A percentile compares a stretch with the other conserved stretches of the same genome.
Conservation (phyloP, 164 flowering plant species). For the Magnolia kwangsiensis region DNA sequence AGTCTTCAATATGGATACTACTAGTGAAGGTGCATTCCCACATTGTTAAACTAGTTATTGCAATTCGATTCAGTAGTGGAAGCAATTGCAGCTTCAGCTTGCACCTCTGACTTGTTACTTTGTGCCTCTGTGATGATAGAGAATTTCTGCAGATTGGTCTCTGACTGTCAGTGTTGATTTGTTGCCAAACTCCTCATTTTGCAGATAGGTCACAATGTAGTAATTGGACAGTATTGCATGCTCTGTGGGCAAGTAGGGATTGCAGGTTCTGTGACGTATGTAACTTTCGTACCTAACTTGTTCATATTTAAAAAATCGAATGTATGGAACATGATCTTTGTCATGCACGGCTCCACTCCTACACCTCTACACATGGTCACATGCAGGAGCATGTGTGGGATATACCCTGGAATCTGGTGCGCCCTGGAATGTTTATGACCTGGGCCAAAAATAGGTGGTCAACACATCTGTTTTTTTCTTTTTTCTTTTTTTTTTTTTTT, state of each 20-base stretch:
- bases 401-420: neutral
- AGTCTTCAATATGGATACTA: neutral
- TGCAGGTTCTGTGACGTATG: slow-evolving; percentile 95
- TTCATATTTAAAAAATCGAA: neutral
- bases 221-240: slow-evolving; percentile 76
- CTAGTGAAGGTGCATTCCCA: neutral
- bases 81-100: neutral
- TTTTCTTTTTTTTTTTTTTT: too few relatives aligned
- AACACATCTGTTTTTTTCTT: neutral
- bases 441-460: too few relatives aligned
- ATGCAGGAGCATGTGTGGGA: neutral
- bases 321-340: neutral
- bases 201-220: slow-evolving; percentile 94
- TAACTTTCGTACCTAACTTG: neutral
- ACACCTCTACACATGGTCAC: too few relatives aligned
- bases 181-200: slow-evolving; percentile 10
- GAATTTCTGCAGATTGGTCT: neutral
- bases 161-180: neutral
- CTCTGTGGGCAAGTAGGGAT: slow-evolving; percentile 96
- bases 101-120: neutral
- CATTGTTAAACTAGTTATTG: neutral
- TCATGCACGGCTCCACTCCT: neutral
- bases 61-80: neutral
- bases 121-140: neutral
- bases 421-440: too few relatives aligned